Evolutionary conservation across 495 filamentous ascomycete genomes (phyloP).

Genomic region (Pyrenula aspistea): DNA sequence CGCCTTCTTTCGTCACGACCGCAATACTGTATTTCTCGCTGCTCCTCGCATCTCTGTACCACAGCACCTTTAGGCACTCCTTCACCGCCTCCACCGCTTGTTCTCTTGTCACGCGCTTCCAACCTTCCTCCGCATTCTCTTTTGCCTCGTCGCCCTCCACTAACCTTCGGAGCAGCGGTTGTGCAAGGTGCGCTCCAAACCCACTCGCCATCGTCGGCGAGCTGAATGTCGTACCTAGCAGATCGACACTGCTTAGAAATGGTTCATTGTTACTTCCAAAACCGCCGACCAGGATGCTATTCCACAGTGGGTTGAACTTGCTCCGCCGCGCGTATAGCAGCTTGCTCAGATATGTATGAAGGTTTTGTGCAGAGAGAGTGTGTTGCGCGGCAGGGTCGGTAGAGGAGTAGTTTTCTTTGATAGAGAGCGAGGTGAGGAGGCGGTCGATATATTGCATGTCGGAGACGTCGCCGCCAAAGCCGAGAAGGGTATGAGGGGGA

Average conservation of each 20-base stretch:
- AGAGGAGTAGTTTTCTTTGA: conserved; percentile 73
- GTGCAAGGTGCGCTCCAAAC: conserved; percentile 83
- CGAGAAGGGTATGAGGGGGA: conserved; percentile 56
- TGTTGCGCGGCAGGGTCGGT: conserved; percentile 24
- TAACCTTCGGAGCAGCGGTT: conserved; percentile 74
- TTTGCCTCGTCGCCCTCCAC: conserved; percentile 72
- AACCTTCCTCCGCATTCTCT: conserved; percentile 17
- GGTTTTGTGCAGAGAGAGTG: conserved; percentile 73
- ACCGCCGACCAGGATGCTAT: conserved; percentile 80
- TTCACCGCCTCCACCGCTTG: conserved; percentile 66
- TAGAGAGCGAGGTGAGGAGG: conserved; percentile 70
- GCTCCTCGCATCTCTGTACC: conserved; percentile 91
- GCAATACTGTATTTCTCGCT: conserved; percentile 85
- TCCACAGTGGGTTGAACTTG: conserved; percentile 97
- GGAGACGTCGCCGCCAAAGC: conserved; percentile 87
- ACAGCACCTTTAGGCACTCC: conserved; percentile 96
- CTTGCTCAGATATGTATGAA: conserved; percentile 91
- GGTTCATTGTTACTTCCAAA: conserved; percentile 69
- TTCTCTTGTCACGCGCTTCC: conserved; percentile 52
- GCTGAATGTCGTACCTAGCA: conserved; percentile 84
- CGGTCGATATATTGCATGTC: conserved; percentile 98
- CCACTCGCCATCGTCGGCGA: conserved; percentile 83
- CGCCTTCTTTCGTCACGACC: conserved; percentile 66
- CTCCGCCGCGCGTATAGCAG: conserved; percentile 88
- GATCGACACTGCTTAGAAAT: conserved; percentile 80